Evolutionary conservation across 2,329 filamentous ascomycete genomes (phyloP).

Genomic region (Juglanconis oblonga): DNA sequence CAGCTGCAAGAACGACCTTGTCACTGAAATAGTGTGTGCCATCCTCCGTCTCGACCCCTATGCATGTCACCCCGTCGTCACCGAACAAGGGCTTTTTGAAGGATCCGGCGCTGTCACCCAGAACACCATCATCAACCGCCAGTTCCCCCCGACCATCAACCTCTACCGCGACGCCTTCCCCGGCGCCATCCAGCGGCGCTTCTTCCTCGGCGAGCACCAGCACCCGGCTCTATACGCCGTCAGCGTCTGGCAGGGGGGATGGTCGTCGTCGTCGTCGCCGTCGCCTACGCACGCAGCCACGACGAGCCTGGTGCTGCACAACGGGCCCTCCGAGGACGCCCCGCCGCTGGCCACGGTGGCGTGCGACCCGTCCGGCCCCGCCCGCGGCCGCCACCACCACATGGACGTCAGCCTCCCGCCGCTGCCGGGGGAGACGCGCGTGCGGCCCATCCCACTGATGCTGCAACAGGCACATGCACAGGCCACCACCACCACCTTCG

Average conservation of each 20-base stretch:
- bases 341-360: conserved; percentile 29
- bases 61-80: too few relatives aligned
- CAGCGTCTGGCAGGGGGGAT: conserved; percentile 23
- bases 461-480: neutral
- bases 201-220: conserved; percentile 30
- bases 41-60: too few relatives aligned
- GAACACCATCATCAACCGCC: conserved; percentile 21
- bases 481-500: neutral
- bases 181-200: conserved; percentile 15
- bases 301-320: conserved; percentile 31
- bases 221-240: conserved; percentile 31
- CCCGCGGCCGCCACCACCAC: neutral
- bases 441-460: conserved; percentile 18
- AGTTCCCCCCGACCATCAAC: conserved; percentile 32
- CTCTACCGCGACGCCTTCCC: conserved; percentile 26
- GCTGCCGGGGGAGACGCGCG: conserved; percentile 16
- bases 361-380: conserved; percentile 10
- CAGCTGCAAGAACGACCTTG: too few relatives aligned
- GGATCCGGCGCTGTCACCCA: too few relatives aligned
- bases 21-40: too few relatives aligned
- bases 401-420: conserved; percentile 30
- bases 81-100: too few relatives aligned
- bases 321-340: conserved; percentile 26
- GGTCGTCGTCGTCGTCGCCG: too few relatives aligned
- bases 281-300: neutral